Evolutionary conservation across 2,329 filamentous ascomycete genomes (phyloP).

Genomic region (Xylariomycetidae sp.): DNA sequence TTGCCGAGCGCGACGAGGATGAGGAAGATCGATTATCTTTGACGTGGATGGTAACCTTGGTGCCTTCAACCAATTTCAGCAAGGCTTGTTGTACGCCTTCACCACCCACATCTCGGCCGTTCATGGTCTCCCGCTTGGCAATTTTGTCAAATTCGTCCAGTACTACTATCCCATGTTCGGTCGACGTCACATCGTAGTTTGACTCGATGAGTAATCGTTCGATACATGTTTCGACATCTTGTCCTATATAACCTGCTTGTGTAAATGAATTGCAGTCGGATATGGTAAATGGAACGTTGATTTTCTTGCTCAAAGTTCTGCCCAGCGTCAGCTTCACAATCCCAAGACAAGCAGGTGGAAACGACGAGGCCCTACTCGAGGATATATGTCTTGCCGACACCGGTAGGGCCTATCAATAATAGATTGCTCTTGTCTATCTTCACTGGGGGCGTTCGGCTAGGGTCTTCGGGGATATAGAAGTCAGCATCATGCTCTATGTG

Average conservation of each 20-base stretch:
- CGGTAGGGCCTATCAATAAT: conserved; percentile 83
- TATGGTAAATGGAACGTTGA: conserved; percentile 95
- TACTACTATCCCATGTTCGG: conserved; percentile 90
- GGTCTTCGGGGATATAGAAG: conserved; percentile 47
- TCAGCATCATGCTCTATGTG: conserved; percentile 32
- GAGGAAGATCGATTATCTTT: conserved; percentile 63
- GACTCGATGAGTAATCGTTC: conserved; percentile 85
- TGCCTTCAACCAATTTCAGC: conserved; percentile 93
- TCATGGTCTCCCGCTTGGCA: conserved; percentile 77
- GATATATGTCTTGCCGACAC: conserved; percentile 95
- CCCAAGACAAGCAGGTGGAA: no score
- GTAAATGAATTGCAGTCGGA: conserved; percentile 95
- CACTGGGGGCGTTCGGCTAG: conserved; percentile 42
- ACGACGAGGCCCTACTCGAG: conserved; percentile 57
- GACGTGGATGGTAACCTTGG: conserved; percentile 85
- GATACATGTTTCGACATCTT: conserved; percentile 95
- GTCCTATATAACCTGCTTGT: conserved; percentile 94
- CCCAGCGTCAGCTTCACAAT: conserved; percentile 7
- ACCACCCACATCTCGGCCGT: conserved; percentile 90
- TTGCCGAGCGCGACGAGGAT: conserved; percentile 44
- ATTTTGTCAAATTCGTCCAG: conserved; percentile 98
- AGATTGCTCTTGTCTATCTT: conserved; percentile 96
- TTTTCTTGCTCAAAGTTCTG: conserved; percentile 82
- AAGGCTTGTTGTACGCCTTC: conserved; percentile 96
- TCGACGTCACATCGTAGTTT: conserved; percentile 79